Conservation (phyloP, 257 asterid species). For the Nicotiana obtusifolia region DNA sequence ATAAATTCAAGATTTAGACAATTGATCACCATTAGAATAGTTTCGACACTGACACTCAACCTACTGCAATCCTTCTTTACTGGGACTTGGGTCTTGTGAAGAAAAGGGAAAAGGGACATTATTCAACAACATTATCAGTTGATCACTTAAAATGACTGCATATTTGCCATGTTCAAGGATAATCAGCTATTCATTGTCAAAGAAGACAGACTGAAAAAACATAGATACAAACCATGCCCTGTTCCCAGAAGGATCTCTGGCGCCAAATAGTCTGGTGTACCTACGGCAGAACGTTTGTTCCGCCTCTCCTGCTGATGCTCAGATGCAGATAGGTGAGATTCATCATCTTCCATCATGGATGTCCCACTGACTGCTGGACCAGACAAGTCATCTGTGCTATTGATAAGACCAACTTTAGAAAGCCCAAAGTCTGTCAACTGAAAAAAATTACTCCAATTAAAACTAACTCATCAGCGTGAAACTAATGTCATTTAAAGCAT, state of each 20-base stretch:
- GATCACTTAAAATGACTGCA: background rate
- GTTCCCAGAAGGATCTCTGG: constrained; percentile 99
- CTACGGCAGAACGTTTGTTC: constrained; percentile 95
- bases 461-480: background rate
- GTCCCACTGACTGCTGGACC: constrained; percentile 95
- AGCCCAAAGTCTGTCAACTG: constrained; percentile 99
- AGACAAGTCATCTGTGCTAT: constrained; percentile 96
- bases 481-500: background rate
- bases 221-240: constrained; percentile 76
- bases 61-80: background rate
- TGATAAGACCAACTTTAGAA: constrained; percentile 96
- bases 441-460: constrained; percentile 16
- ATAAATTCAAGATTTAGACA: background rate
- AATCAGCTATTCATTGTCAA: background rate
- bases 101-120: background rate
- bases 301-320: constrained; percentile 82
- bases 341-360: constrained; percentile 90
- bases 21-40: background rate
- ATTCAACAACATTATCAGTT: background rate
- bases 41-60: background rate
- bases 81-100: background rate
- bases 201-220: background rate
- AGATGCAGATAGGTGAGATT: constrained; percentile 59
- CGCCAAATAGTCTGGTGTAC: constrained; percentile 98
- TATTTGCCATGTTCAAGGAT: background rate